Percentiles rank a stretch among this genome's conserved stretches.
Evolutionary conservation across 2,329 filamentous ascomycete species (phyloP).

Genomic region (Talaromyces sp.): DNA sequence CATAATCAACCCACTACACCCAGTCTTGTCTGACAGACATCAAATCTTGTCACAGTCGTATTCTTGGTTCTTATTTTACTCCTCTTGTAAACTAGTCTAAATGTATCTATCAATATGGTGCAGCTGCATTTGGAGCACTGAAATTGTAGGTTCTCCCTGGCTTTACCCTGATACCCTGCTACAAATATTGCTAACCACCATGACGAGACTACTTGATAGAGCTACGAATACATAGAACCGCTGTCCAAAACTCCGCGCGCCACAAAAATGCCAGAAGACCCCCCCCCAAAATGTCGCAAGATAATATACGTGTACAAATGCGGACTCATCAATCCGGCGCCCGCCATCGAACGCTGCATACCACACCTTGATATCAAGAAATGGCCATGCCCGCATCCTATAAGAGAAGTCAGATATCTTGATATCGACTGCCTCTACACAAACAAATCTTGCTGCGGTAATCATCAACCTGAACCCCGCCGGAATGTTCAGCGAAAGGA

Average conservation of each 20-base stretch:
- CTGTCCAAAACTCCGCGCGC: neutral
- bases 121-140: neutral
- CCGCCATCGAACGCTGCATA: slow-evolving; percentile 1
- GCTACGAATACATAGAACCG: neutral
- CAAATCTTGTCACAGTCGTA: neutral
- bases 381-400: slow-evolving; percentile 3
- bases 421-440: neutral
- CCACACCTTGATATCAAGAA: slow-evolving; percentile 6
- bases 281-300: neutral
- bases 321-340: neutral
- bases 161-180: neutral
- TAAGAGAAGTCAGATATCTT: slow-evolving; percentile 3
- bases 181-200: neutral
- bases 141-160: neutral
- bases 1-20: neutral
- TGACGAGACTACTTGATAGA: neutral
- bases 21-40: neutral
- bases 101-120: neutral
- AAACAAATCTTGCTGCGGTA: neutral
- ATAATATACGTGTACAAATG: slow-evolving; percentile 6
- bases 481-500: neutral
- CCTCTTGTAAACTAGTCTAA: neutral
- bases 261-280: neutral
- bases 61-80: neutral
- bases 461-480: neutral